Evolutionary conservation across 140 eudicot genomes (phyloP).

Genomic region (Senecio squalidus): DNA sequence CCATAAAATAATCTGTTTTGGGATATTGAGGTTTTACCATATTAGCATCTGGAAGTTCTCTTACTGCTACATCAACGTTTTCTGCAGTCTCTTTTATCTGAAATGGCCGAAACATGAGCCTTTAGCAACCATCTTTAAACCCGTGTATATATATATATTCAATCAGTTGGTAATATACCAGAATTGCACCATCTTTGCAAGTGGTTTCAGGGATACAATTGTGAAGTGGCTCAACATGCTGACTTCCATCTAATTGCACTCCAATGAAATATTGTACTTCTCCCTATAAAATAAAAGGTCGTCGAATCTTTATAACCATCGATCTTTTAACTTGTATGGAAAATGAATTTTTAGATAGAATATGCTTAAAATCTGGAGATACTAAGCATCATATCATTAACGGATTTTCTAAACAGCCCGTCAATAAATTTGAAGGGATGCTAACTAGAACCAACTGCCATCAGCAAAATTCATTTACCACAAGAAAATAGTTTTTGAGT

Average conservation of each 20-base stretch:
- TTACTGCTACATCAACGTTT: slow-evolving; percentile 85
- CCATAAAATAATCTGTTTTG: neutral
- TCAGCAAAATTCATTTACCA: too few relatives aligned
- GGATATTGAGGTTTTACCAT: slow-evolving; percentile 50
- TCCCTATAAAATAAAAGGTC: slow-evolving; percentile 45
- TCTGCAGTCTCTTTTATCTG: slow-evolving; percentile 95
- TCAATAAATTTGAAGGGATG: slow-evolving; percentile 1
- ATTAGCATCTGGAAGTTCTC: slow-evolving; percentile 99
- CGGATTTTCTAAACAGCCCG: neutral
- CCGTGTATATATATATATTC: neutral
- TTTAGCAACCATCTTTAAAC: slow-evolving; percentile 2
- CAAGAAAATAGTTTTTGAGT: too few relatives aligned
- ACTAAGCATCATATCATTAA: neutral
- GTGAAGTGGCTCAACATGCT: slow-evolving; percentile 94
- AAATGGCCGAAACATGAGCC: neutral
- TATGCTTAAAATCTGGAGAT: too few relatives aligned
- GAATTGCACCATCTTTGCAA: slow-evolving; percentile 54
- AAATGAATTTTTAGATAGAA: too few relatives aligned
- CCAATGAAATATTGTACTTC: slow-evolving; percentile 98
- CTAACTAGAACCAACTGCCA: too few relatives aligned
- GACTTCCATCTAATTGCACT: slow-evolving; percentile 92
- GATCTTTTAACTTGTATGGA: neutral
- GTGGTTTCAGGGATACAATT: slow-evolving; percentile 77
- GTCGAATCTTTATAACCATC: slow-evolving; percentile 7
- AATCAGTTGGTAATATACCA: slow-evolving; percentile 44